These are phyloP conservation scores for Lepidopterella palustris DNA, from an alignment of 495 filamentous ascomycete genomes.

Conservation along the genomic window DNA sequence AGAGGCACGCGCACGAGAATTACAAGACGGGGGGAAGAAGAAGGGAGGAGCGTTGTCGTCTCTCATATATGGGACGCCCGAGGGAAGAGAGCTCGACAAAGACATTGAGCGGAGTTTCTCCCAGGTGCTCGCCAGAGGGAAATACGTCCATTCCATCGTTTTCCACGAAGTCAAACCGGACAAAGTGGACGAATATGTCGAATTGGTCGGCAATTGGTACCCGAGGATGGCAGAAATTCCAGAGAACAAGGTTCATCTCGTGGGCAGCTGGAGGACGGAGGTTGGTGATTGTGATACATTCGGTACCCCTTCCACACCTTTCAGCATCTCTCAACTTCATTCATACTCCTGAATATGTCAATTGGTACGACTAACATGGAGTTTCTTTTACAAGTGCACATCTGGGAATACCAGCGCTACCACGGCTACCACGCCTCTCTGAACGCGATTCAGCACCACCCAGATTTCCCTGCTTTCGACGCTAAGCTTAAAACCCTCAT, in stretches of 20 bases:
- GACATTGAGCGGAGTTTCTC: conserved; percentile 94
- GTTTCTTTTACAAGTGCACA: conserved; percentile 60
- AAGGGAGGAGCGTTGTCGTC: conserved; percentile 53
- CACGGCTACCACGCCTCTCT: conserved; percentile 91
- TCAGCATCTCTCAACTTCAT: neutral
- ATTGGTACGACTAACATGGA: neutral
- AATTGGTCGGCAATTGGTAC: conserved; percentile 89
- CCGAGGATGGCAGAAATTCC: conserved; percentile 71
- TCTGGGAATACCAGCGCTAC: conserved; percentile 99
- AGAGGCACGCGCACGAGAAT: conserved; percentile 38
- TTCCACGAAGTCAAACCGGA: conserved; percentile 95
- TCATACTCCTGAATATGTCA: neutral
- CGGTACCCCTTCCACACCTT: conserved; percentile 48
- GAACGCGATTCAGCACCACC: conserved; percentile 70
- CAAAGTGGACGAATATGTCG: conserved; percentile 88
- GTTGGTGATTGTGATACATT: conserved; percentile 98
- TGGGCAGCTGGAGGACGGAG: conserved; percentile 97
- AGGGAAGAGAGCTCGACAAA: conserved; percentile 83
- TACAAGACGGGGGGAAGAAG: conserved; percentile 44
- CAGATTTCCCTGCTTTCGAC: conserved; percentile 77
- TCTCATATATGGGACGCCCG: conserved; percentile 92
- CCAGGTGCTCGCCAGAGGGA: conserved; percentile 87
- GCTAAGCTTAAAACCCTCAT: conserved; percentile 72
- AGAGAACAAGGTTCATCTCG: conserved; percentile 89
- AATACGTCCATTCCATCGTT: conserved; percentile 97